phyloP scores from a whole-genome alignment of 2,329 filamentous ascomycete genomes.

The Fusarium sarcochroum region DNA sequence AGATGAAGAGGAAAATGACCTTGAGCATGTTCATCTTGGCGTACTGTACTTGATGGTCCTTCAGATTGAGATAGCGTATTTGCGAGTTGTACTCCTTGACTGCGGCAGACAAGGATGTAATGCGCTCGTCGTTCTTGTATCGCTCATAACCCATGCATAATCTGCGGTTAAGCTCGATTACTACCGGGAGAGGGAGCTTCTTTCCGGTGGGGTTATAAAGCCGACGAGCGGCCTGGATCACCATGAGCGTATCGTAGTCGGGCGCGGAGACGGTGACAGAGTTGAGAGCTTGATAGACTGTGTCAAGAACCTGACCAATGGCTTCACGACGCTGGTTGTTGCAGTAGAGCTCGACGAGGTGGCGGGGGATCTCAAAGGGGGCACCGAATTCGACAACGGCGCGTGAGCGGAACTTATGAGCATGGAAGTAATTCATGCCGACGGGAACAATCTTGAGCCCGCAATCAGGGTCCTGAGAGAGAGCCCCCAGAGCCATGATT shows the following conservation, averaged over 20 bases:
- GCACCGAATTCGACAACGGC: conserved; percentile 96
- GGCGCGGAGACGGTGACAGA: conserved; percentile 93
- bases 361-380: conserved; percentile 85
- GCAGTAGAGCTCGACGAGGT: conserved; percentile 89
- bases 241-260: conserved; percentile 96
- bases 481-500: conserved; percentile 94
- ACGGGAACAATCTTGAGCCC: conserved; percentile 95
- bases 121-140: conserved; percentile 91
- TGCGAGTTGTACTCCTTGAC: conserved; percentile 90
- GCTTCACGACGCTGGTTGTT: conserved; percentile 87
- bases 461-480: conserved; percentile 87
- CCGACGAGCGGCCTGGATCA: conserved; percentile 93
- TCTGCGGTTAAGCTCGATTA: conserved; percentile 93
- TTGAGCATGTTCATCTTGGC: conserved; percentile 84
- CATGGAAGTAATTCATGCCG: conserved; percentile 99
- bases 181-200: conserved; percentile 90
- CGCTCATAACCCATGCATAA: conserved; percentile 92
- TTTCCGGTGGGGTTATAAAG: conserved; percentile 96
- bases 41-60: conserved; percentile 95
- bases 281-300: conserved; percentile 85
- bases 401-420: conserved; percentile 96
- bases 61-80: conserved; percentile 86
- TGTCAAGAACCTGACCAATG: conserved; percentile 87
- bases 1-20: conserved; percentile 83
- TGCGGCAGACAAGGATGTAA: conserved; percentile 79